Evolutionary conservation across 2,329 filamentous ascomycete species (phyloP).

Genomic region (Zasmidium cellare): DNA sequence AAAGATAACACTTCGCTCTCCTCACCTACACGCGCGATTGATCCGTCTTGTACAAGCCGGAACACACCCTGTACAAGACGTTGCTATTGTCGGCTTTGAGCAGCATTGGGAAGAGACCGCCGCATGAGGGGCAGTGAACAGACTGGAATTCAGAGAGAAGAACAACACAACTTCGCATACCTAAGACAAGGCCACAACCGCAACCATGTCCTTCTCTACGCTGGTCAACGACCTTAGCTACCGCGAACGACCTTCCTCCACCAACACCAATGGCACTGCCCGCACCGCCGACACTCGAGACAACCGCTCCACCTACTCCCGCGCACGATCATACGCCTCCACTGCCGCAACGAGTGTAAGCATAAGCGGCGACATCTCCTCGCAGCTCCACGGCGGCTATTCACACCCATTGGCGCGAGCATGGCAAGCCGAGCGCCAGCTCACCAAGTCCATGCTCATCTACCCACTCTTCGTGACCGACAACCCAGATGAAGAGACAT

Average conservation of each 20-base stretch:
- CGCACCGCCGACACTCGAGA: slow-evolving; percentile 43
- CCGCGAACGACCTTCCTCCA: slow-evolving; percentile 45
- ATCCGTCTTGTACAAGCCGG: not conserved
- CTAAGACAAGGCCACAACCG: slow-evolving; percentile 13
- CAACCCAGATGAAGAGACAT: slow-evolving; percentile 84
- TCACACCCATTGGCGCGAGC: slow-evolving; percentile 51
- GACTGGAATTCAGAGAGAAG: too few relatives aligned
- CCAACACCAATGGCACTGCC: slow-evolving; percentile 45
- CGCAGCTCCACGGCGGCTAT: slow-evolving; percentile 54
- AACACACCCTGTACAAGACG: not conserved
- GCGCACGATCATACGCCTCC: slow-evolving; percentile 51
- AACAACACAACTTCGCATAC: not conserved
- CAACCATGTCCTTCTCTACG: slow-evolving; percentile 53
- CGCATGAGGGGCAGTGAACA: not conserved
- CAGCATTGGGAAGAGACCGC: not conserved
- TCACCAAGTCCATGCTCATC: slow-evolving; percentile 84
- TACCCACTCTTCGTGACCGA: slow-evolving; percentile 97
- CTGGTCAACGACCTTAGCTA: slow-evolving; percentile 54
- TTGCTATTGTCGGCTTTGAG: not conserved
- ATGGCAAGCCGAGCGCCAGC: slow-evolving; percentile 55
- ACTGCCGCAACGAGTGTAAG: slow-evolving; percentile 55
- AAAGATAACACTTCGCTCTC: not conserved
- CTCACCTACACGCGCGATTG: not conserved
- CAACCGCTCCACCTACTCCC: slow-evolving; percentile 47
- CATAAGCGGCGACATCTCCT: slow-evolving; percentile 53